phyloP scores from a whole-genome alignment of 495 filamentous ascomycete species.

The Cenococcum geophilum region DNA sequence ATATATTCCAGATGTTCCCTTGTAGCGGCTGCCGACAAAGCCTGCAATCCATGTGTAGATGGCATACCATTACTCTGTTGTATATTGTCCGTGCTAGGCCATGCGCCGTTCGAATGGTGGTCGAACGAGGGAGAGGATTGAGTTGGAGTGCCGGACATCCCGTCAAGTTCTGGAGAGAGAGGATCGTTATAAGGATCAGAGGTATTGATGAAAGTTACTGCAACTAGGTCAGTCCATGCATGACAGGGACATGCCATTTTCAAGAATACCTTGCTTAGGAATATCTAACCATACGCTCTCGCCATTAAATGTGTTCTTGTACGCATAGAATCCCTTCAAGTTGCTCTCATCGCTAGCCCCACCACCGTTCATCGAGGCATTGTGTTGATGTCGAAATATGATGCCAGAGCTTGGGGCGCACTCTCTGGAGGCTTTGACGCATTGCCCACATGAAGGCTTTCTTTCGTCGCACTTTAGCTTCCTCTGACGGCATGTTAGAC shows the following conservation, averaged over 20 bases:
- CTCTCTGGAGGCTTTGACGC: slow-evolving; percentile 53
- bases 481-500: slow-evolving; percentile 56
- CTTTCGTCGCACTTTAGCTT: slow-evolving; percentile 62
- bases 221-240: background rate
- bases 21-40: slow-evolving; percentile 52
- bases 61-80: slow-evolving; percentile 34
- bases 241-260: background rate
- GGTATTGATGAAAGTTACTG: slow-evolving; percentile 61
- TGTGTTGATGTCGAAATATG: slow-evolving; percentile 65
- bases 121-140: slow-evolving; percentile 18
- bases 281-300: slow-evolving; percentile 59
- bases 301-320: slow-evolving; percentile 61
- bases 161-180: slow-evolving; percentile 40
- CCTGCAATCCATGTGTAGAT: slow-evolving; percentile 49
- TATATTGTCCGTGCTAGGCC: slow-evolving; percentile 11
- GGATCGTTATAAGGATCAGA: slow-evolving; percentile 56
- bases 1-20: slow-evolving; percentile 36
- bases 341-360: slow-evolving; percentile 39
- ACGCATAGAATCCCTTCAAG: slow-evolving; percentile 62
- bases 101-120: slow-evolving; percentile 10
- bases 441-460: slow-evolving; percentile 54
- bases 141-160: slow-evolving; percentile 26
- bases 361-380: slow-evolving; percentile 61
- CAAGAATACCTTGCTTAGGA: slow-evolving; percentile 48
- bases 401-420: slow-evolving; percentile 59